These are phyloP conservation scores for Flammula alnicola DNA, from an alignment of 1,284 basidiomycete genomes.

Conservation along the genomic window DNA sequence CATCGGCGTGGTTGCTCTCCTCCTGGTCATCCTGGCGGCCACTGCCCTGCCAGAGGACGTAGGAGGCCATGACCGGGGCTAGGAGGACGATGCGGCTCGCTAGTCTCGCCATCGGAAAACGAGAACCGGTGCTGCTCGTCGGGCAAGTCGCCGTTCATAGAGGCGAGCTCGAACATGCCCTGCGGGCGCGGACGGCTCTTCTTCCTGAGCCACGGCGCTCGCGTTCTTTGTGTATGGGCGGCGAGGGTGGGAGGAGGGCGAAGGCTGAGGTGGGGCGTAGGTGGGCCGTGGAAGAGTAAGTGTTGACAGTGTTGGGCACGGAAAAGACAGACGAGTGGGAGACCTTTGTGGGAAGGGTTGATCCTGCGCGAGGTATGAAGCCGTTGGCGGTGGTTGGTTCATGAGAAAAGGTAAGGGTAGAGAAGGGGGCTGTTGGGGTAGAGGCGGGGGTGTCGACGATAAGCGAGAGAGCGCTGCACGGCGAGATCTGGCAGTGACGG, in stretches of 20 bases:
- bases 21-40: too few species aligned
- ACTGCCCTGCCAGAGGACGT: too few species aligned
- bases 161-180: constrained; percentile 29
- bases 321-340: constrained; percentile 72
- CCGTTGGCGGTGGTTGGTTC: constrained; percentile 31
- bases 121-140: too few species aligned
- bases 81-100: too few species aligned
- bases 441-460: constrained; percentile 43
- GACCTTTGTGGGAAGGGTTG: constrained; percentile 46
- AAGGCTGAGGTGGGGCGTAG: too few species aligned
- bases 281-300: constrained; percentile 38
- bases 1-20: too few species aligned
- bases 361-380: constrained; percentile 6
- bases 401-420: constrained; percentile 36
- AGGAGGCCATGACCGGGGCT: too few species aligned
- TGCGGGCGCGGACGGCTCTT: constrained; percentile 63
- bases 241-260: constrained; percentile 59
- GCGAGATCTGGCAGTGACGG: constrained; percentile 68
- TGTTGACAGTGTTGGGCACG: constrained; percentile 48
- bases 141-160: too few species aligned
- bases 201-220: constrained; percentile 69
- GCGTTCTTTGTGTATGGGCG: constrained; percentile 59
- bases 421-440: constrained; percentile 30
- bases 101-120: too few species aligned
- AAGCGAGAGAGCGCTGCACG: constrained; percentile 40